Evolutionary conservation across 768 basidiomycete genomes (phyloP).

Genomic region (Sporobolomyces roseus): DNA sequence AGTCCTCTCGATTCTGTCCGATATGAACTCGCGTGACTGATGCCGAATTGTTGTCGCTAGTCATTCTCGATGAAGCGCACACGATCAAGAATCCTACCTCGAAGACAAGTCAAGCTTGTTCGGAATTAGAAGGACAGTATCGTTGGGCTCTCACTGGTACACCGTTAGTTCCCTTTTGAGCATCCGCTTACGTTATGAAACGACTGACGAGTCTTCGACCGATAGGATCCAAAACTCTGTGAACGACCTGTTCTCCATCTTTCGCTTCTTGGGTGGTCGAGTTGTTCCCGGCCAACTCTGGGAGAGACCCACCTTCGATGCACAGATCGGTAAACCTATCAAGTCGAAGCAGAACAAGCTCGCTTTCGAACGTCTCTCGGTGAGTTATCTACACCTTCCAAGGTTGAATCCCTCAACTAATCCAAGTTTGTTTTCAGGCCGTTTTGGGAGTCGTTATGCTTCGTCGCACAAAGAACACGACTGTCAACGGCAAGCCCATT

Average conservation of each 20-base stretch:
- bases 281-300: conserved; percentile 62
- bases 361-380: conserved; percentile 11
- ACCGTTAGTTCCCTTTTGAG: conserved; percentile 14
- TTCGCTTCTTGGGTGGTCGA: conserved; percentile 70
- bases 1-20: conserved; percentile 10
- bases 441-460: conserved; percentile 85
- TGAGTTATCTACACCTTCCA: not conserved
- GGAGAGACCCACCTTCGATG: conserved; percentile 68
- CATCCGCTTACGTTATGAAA: not conserved
- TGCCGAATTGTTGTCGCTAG: not conserved
- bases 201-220: too few relatives aligned
- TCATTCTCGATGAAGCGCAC: conserved; percentile 74
- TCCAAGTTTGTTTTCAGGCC: conserved; percentile 52
- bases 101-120: conserved; percentile 64
- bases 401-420: not conserved
- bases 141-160: conserved; percentile 87
- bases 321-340: conserved; percentile 72
- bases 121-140: conserved; percentile 68
- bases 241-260: conserved; percentile 79
- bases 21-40: not conserved
- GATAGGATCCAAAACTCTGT: conserved; percentile 68
- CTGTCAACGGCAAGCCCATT: conserved; percentile 67
- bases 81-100: conserved; percentile 83
- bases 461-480: conserved; percentile 70
- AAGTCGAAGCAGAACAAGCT: conserved; percentile 60